A percentile compares a stretch with the other conserved stretches of the same genome.
Conservation (phyloP, 768 basidiomycete species). For the Gyrodon lividus region DNA sequence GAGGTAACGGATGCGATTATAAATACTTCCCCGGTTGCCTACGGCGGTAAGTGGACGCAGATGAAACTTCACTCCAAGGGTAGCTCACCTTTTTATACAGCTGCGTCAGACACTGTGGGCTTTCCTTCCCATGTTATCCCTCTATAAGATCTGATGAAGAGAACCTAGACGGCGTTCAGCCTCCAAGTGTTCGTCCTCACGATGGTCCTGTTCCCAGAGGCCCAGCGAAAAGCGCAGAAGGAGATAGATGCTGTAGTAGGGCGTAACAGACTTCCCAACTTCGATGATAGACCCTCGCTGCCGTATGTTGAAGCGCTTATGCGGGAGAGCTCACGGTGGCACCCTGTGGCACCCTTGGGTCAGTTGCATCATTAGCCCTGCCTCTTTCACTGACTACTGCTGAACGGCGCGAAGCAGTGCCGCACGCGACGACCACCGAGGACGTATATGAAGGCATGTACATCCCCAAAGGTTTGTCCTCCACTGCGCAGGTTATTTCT, state of each 20-base stretch:
- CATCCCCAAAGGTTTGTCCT: constrained; percentile 23
- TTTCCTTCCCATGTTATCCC: neutral
- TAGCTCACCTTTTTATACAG: constrained; percentile 13
- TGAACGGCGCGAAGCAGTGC: constrained; percentile 16
- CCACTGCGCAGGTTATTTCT: neutral
- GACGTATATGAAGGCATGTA: constrained; percentile 26
- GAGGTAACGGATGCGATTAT: constrained; percentile 21
- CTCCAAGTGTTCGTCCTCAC: constrained; percentile 26
- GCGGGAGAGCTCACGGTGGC: constrained; percentile 23
- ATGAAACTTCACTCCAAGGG: neutral
- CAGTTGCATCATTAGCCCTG: neutral
- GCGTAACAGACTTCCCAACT: constrained; percentile 18
- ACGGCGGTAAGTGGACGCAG: constrained; percentile 15
- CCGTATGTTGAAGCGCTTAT: constrained; percentile 26
- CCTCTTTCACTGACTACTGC: neutral
- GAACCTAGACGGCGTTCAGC: constrained; percentile 18
- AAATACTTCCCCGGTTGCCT: constrained; percentile 23
- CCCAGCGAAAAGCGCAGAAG: constrained; percentile 20
- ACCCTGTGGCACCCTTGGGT: constrained; percentile 24
- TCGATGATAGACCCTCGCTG: constrained; percentile 22
- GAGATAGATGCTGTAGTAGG: constrained; percentile 27
- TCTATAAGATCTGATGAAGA: neutral
- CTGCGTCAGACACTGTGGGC: constrained; percentile 28
- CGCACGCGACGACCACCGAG: constrained; percentile 18
- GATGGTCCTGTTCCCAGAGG: constrained; percentile 29